phyloP scores from a whole-genome alignment of 2,329 filamentous ascomycete species.

The Diaporthe nobilis region DNA sequence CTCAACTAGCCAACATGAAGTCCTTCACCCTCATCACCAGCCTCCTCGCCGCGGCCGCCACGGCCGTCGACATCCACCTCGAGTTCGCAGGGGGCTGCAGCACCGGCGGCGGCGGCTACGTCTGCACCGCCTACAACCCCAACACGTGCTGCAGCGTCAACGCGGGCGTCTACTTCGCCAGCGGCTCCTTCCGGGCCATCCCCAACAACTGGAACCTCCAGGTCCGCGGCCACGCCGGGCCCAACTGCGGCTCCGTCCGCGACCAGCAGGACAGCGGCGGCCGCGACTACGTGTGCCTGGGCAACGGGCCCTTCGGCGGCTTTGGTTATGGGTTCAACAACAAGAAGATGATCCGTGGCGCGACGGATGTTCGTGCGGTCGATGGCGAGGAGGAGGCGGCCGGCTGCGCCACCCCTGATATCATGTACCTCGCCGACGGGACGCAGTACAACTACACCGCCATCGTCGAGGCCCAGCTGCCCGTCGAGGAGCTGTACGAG shows the following conservation, averaged over 20 bases:
- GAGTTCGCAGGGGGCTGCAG: background rate
- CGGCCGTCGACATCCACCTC: slow-evolving; percentile 21
- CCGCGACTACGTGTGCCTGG: slow-evolving; percentile 12
- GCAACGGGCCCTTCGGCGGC: slow-evolving; percentile 2
- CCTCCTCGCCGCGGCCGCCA: slow-evolving; percentile 12
- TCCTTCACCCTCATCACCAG: background rate
- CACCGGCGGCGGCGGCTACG: background rate
- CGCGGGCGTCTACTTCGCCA: background rate
- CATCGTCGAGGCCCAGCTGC: background rate
- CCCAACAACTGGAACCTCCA: background rate
- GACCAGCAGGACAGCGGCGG: background rate
- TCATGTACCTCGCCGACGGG: slow-evolving; percentile 8
- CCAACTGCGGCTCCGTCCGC: slow-evolving; percentile 17
- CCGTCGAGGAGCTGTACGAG: background rate
- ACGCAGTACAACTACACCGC: slow-evolving; percentile 18
- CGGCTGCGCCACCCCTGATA: background rate
- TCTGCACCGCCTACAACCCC: background rate
- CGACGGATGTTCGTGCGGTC: background rate
- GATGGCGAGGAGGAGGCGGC: background rate
- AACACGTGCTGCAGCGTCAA: slow-evolving; percentile 22
- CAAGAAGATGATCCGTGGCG: slow-evolving; percentile 11
- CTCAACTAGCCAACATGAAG: slow-evolving; percentile 6
- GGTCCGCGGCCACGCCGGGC: background rate
- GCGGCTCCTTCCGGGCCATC: slow-evolving; percentile 15
- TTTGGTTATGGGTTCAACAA: background rate